These are phyloP conservation scores for Trichoderma cornu-damae DNA, from an alignment of 2,329 filamentous ascomycete genomes.

Conservation along the genomic window DNA sequence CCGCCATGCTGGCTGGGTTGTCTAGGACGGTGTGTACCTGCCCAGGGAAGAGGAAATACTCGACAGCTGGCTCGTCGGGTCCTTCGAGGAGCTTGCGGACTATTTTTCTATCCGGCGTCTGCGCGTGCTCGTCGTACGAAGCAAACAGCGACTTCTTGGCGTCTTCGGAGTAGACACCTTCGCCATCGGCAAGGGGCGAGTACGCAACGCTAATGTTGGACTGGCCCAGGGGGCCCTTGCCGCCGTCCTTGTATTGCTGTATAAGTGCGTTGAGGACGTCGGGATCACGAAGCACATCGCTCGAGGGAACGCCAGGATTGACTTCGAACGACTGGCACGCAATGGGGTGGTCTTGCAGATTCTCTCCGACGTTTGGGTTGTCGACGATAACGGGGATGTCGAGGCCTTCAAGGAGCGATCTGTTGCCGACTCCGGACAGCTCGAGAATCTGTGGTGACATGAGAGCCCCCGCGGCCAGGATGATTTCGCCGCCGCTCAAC, in stretches of 20 bases:
- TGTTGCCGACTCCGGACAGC: constrained; percentile 33
- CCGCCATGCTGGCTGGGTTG: constrained; percentile 21
- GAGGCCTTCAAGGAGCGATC: constrained; percentile 29
- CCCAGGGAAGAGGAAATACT: constrained; percentile 32
- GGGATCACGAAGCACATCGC: constrained; percentile 32
- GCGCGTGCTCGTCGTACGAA: background rate
- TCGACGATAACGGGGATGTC: constrained; percentile 33
- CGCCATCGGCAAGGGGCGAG: constrained; percentile 2
- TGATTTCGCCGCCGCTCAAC: constrained; percentile 37
- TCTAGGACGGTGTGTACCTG: constrained; percentile 28
- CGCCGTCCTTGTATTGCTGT: constrained; percentile 33
- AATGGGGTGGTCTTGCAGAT: constrained; percentile 37
- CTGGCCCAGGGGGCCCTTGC: constrained; percentile 28
- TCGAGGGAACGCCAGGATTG: constrained; percentile 28
- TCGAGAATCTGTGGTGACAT: constrained; percentile 29
- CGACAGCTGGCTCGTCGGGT: constrained; percentile 29
- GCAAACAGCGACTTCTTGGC: constrained; percentile 4
- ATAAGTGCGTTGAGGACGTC: constrained; percentile 27
- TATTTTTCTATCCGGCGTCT: constrained; percentile 3
- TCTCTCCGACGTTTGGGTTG: constrained; percentile 37
- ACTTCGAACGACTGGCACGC: constrained; percentile 30
- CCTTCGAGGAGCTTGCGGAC: constrained; percentile 24
- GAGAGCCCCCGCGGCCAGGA: constrained; percentile 21
- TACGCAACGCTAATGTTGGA: constrained; percentile 14
- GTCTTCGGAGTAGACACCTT: constrained; percentile 2